Base-by-base conservation (phyloP, 352 stramenopile genomes). In the Phytophthora pinifolia region DNA sequence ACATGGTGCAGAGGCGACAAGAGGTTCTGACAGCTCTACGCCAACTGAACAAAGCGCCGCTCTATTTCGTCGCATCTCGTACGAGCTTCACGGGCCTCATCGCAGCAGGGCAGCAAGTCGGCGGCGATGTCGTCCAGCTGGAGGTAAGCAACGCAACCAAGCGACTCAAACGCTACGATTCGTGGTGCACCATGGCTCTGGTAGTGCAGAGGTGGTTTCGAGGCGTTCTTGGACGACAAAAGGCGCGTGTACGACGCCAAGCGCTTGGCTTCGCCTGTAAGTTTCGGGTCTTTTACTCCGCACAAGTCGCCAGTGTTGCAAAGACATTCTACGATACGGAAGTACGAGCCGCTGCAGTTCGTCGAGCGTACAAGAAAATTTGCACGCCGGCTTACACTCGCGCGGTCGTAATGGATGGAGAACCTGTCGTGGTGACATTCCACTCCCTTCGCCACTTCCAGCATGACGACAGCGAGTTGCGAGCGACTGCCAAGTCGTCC, bases 61-160 rank as follows among this genome's bases (percentile, higher is more conserved):
- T 89, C 4, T 90, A 93, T 42, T 64, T 67, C 18, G 62, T 93
- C 32, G 55, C 47, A 1, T 74, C 66, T 0, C 74, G 77, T n/a
- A 54, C 70, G 9, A 54, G 61, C 6, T 86, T 91, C 45, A 65
- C 59, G 0, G 51, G 62, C 3, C 59, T 89, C 2, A 82, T 93
- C 32, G 41, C 55, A n/a, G 79, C 86, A 22, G 80, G 74, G 0
- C 65, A 81, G 12, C 38, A 59, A 9, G 62, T 91, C 5, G 82
- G 80, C 44, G 81, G 83, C 9, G 83, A 91, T 31, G 76, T 91
- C 4, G 79, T 93, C 0, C 56, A 87, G 41, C 65, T 93, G 7
- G 81, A 90, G 67, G 67, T 86, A 2, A 86, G 81, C 35, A 86
- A 67, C 47, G 46, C 65, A 6, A 62, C 44, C 4, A 88, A 86